These are phyloP conservation scores for Ramalina peruviana DNA, from an alignment of 495 filamentous ascomycete genomes.

Conservation along the genomic window DNA sequence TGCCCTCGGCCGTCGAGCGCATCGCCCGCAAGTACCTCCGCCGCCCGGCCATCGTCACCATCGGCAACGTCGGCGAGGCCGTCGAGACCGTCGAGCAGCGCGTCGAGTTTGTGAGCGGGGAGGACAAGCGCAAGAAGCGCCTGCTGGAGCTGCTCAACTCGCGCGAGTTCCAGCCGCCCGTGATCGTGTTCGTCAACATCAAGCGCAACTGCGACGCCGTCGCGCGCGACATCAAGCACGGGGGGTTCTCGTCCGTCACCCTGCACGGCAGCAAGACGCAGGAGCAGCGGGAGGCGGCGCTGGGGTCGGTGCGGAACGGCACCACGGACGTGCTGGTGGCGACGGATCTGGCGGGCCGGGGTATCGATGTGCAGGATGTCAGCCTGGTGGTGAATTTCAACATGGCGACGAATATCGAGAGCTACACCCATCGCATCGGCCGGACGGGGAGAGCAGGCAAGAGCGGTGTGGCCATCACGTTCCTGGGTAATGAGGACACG, in stretches of 20 bases:
- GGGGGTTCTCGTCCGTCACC: conserved; percentile 83
- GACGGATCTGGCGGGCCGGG: conserved; percentile 89
- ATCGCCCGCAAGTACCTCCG: conserved; percentile 94
- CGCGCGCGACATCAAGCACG: conserved; percentile 85
- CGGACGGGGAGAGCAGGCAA: conserved; percentile 96
- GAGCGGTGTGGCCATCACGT: conserved; percentile 93
- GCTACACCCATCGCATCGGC: conserved; percentile 95
- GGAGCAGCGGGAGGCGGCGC: conserved; percentile 89
- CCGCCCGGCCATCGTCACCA: conserved; percentile 85
- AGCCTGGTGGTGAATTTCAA: conserved; percentile 96
- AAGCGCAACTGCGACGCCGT: conserved; percentile 97
- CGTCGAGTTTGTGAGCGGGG: conserved; percentile 79
- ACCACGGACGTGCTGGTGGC: conserved; percentile 82
- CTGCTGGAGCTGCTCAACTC: conserved; percentile 80
- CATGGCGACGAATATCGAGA: conserved; percentile 89
- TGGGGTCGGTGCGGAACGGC: conserved; percentile 73
- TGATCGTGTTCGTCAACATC: conserved; percentile 99
- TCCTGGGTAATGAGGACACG: conserved; percentile 81
- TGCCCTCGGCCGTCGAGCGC: conserved; percentile 85
- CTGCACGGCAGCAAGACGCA: conserved; percentile 93
- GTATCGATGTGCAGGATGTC: conserved; percentile 96
- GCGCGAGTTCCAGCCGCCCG: conserved; percentile 75
- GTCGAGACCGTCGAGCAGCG: conserved; percentile 97
- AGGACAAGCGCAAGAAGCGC: conserved; percentile 96
- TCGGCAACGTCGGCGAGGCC: conserved; percentile 91